Evolutionary conservation across 2,329 filamentous ascomycete species (phyloP).

Genomic region (Alternaria ethzedia): DNA sequence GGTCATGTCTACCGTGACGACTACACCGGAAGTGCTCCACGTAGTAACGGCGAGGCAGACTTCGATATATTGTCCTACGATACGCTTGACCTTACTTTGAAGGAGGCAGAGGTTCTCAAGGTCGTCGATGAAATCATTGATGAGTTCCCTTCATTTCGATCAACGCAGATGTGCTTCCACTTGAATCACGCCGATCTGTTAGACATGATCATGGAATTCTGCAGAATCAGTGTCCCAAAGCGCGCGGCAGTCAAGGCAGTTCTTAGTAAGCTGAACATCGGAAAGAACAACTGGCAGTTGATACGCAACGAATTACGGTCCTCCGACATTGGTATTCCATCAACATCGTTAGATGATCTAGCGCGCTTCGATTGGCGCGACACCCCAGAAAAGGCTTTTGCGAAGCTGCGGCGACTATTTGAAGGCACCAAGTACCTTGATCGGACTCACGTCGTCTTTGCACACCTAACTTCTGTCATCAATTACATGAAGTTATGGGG

Average conservation of each 20-base stretch:
- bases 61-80: constrained; percentile 93
- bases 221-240: constrained; percentile 73
- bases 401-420: constrained; percentile 64
- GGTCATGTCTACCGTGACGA: constrained; percentile 85
- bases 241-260: constrained; percentile 79
- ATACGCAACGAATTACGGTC: constrained; percentile 82
- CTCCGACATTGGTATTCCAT: constrained; percentile 80
- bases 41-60: constrained; percentile 85
- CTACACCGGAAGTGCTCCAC: constrained; percentile 79
- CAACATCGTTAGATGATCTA: constrained; percentile 89
- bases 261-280: constrained; percentile 85
- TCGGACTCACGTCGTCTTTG: constrained; percentile 64
- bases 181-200: constrained; percentile 88
- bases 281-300: constrained; percentile 80
- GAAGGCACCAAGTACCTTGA: constrained; percentile 61
- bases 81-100: constrained; percentile 80
- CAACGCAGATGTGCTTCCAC: constrained; percentile 82
- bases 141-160: constrained; percentile 76
- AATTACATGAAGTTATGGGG: constrained; percentile 78
- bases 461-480: constrained; percentile 79
- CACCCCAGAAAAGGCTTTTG: constrained; percentile 74
- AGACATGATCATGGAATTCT: constrained; percentile 88
- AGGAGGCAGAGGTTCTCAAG: constrained; percentile 93
- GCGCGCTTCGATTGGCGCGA: constrained; percentile 89
- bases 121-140: constrained; percentile 90